Percentiles rank a stretch among this genome's conserved stretches.
phyloP scores from a whole-genome alignment of 2,329 filamentous ascomycete genomes.

The Elsinoe ampelina region DNA sequence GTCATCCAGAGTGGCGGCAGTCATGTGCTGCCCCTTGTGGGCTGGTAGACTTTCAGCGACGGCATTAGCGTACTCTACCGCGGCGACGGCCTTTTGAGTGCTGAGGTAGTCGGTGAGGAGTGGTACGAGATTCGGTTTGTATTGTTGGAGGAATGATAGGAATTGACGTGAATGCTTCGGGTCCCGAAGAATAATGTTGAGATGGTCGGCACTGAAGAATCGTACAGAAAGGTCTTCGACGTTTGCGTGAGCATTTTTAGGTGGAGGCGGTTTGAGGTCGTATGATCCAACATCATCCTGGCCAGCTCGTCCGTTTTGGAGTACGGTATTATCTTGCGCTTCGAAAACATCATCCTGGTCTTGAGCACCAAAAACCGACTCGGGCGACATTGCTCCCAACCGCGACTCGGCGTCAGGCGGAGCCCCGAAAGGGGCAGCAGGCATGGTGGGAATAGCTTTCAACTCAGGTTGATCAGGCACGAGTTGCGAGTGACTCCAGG shows the following conservation, averaged over 20 bases:
- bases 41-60: slow-evolving; percentile 28
- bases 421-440: slow-evolving; percentile 2
- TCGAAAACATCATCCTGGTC: neutral
- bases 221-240: slow-evolving; percentile 31
- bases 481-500: slow-evolving; percentile 8
- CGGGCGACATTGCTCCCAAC: neutral
- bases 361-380: neutral
- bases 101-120: slow-evolving; percentile 32
- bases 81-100: slow-evolving; percentile 33
- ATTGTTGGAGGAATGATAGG: slow-evolving; percentile 31
- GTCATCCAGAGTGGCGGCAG: slow-evolving; percentile 30
- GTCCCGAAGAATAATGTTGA: slow-evolving; percentile 34
- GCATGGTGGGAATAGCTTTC: slow-evolving; percentile 6
- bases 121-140: slow-evolving; percentile 28
- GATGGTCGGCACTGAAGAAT: slow-evolving; percentile 36
- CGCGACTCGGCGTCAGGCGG: neutral
- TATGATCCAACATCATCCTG: slow-evolving; percentile 25
- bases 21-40: slow-evolving; percentile 13
- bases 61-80: slow-evolving; percentile 37
- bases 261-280: slow-evolving; percentile 35
- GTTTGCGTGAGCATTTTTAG: slow-evolving; percentile 22
- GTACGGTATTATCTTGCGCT: neutral
- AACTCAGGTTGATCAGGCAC: slow-evolving; percentile 4
- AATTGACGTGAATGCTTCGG: slow-evolving; percentile 28
- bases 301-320: neutral